A percentile compares a stretch with the other conserved stretches of the same genome.
These are phyloP conservation scores for Helminthosporium solani DNA, from an alignment of 2,329 filamentous ascomycete genomes.

Conservation along the genomic window DNA sequence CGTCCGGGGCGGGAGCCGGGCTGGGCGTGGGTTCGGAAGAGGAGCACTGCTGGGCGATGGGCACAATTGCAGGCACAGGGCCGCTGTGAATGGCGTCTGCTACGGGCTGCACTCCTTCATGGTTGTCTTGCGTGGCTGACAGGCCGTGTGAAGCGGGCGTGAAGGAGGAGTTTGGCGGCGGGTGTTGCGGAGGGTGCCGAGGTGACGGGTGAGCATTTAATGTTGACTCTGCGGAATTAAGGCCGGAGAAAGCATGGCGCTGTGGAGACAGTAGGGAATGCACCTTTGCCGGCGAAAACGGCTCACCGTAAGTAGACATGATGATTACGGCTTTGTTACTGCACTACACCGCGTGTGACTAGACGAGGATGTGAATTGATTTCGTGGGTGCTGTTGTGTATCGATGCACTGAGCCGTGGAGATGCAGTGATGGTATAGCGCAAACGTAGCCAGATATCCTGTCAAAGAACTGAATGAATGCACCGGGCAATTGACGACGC, in stretches of 20 bases:
- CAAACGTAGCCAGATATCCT: slow-evolving; percentile 38
- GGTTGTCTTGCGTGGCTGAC: slow-evolving; percentile 12
- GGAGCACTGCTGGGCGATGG: too few species aligned
- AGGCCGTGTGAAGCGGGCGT: slow-evolving; percentile 13
- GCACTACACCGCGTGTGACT: slow-evolving; percentile 6
- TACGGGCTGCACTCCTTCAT: slow-evolving; percentile 29
- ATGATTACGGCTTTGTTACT: slow-evolving; percentile 6
- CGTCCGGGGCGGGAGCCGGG: slow-evolving; percentile 25
- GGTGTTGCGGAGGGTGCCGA: slow-evolving; percentile 26
- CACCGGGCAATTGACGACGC: slow-evolving; percentile 21
- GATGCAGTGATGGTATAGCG: neutral
- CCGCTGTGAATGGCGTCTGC: slow-evolving; percentile 26
- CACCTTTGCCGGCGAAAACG: slow-evolving; percentile 36
- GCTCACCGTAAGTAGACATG: slow-evolving; percentile 27
- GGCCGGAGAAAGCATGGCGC: slow-evolving; percentile 28
- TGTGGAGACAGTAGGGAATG: slow-evolving; percentile 40
- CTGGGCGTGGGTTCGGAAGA: slow-evolving; percentile 1
- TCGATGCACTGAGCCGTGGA: slow-evolving; percentile 1
- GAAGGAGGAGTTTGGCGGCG: too few species aligned
- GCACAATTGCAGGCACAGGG: slow-evolving; percentile 32
- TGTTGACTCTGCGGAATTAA: slow-evolving; percentile 34
- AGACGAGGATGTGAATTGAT: slow-evolving; percentile 3
- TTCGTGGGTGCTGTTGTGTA: slow-evolving; percentile 1
- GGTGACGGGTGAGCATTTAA: slow-evolving; percentile 26
- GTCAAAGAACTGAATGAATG: slow-evolving; percentile 20